Conservation (phyloP, 2,329 filamentous ascomycete species). For the Microdochium paspali region DNA sequence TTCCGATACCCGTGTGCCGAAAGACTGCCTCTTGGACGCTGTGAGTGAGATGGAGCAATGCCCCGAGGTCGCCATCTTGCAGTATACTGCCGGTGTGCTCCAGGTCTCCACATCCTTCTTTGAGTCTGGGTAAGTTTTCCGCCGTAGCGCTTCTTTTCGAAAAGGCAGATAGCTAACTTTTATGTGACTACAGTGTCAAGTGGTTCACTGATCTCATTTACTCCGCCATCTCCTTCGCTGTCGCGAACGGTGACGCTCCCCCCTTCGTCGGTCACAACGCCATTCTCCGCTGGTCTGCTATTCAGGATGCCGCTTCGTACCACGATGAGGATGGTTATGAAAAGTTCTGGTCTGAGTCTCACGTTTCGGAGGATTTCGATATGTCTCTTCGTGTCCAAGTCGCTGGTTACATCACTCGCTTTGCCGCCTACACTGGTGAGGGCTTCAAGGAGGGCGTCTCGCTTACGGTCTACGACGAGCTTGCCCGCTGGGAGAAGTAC, state of each 20-base stretch:
- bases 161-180: neutral
- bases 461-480: constrained; percentile 74
- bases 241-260: constrained; percentile 66
- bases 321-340: constrained; percentile 61
- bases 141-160: neutral
- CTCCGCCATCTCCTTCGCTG: constrained; percentile 67
- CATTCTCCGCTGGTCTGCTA: constrained; percentile 64
- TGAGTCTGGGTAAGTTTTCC: constrained; percentile 35
- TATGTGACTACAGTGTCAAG: constrained; percentile 42
- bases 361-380: constrained; percentile 75
- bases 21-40: constrained; percentile 69
- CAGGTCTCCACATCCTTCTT: constrained; percentile 68
- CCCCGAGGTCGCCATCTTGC: constrained; percentile 69
- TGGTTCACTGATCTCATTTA: constrained; percentile 70
- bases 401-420: constrained; percentile 61
- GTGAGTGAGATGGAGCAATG: constrained; percentile 76
- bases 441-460: constrained; percentile 79
- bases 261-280: constrained; percentile 79
- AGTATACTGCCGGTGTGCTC: constrained; percentile 72
- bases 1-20: constrained; percentile 69
- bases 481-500: constrained; percentile 81
- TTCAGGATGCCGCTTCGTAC: constrained; percentile 61
- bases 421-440: constrained; percentile 65
- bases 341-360: constrained; percentile 74
- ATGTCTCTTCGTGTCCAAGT: constrained; percentile 72